Conservation (phyloP, 108 stramenopile genomes). For the Nannochloropsis gaditana region DNA sequence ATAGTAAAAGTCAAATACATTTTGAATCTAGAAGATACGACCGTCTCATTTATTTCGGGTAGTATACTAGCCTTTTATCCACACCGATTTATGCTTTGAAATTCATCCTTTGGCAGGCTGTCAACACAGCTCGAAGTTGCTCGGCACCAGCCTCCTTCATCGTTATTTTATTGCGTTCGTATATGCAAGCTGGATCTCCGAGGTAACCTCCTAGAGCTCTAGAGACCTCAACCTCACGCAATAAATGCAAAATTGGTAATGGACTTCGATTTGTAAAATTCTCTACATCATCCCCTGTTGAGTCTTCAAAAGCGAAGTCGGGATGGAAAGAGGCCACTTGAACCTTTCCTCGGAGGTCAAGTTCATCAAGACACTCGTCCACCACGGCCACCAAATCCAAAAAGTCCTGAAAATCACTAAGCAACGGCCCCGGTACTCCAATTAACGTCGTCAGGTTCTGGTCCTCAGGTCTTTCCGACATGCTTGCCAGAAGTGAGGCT, state of each 20-base stretch:
- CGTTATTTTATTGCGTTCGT: constrained; percentile 20
- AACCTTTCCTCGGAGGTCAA: background rate
- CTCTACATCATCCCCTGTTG: background rate
- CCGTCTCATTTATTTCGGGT: too few species aligned
- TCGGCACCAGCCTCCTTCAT: background rate
- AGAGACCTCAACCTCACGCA: background rate
- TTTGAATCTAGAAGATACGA: too few species aligned
- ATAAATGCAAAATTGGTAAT: constrained; percentile 12
- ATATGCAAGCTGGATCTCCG: background rate
- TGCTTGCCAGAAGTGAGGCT: background rate
- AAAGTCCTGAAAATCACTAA: constrained; percentile 13
- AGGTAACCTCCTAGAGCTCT: background rate
- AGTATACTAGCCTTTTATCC: too few species aligned
- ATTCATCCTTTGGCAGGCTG: background rate
- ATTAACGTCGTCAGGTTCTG: background rate
- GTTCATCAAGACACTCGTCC: background rate
- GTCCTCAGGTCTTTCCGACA: background rate
- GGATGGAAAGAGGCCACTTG: background rate
- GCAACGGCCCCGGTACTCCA: background rate
- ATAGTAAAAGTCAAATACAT: too few species aligned
- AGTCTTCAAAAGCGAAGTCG: background rate
- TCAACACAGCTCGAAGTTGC: background rate
- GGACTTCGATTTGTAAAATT: constrained; percentile 15
- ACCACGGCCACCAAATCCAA: background rate
- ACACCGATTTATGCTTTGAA: too few species aligned